These are phyloP conservation scores for Lycium ferocissimum DNA, from an alignment of 257 asterid genomes.

Conservation along the genomic window DNA sequence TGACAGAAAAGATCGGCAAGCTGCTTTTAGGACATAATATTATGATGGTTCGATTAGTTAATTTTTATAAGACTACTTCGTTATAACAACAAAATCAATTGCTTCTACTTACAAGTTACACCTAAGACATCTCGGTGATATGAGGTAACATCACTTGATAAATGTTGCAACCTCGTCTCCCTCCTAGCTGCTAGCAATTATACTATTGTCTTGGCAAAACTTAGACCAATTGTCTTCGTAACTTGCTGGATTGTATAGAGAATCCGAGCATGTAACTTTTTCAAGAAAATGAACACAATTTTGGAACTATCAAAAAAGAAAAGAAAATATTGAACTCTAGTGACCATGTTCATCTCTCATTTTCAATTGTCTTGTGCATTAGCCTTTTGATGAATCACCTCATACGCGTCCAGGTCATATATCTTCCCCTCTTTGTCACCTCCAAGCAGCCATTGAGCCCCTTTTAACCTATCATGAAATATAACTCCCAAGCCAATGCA, in stretches of 20 bases:
- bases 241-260: background rate
- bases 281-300: background rate
- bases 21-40: background rate
- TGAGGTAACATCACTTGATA: background rate
- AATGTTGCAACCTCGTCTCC: background rate
- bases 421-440: too few species aligned
- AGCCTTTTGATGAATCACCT: background rate
- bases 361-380: background rate
- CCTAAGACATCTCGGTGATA: background rate
- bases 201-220: background rate
- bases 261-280: background rate
- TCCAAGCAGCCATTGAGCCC: background rate
- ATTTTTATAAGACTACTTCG: background rate
- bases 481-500: background rate
- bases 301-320: background rate
- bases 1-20: background rate
- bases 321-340: background rate
- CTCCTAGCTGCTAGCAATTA: background rate
- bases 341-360: background rate
- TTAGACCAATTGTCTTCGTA: background rate
- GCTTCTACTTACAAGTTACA: background rate
- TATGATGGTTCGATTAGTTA: background rate
- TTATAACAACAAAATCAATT: background rate
- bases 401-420: background rate
- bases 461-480: background rate